phyloP scores from a whole-genome alignment of 192 early-diverging fungal genomes.

The Podochytrium sp. region DNA sequence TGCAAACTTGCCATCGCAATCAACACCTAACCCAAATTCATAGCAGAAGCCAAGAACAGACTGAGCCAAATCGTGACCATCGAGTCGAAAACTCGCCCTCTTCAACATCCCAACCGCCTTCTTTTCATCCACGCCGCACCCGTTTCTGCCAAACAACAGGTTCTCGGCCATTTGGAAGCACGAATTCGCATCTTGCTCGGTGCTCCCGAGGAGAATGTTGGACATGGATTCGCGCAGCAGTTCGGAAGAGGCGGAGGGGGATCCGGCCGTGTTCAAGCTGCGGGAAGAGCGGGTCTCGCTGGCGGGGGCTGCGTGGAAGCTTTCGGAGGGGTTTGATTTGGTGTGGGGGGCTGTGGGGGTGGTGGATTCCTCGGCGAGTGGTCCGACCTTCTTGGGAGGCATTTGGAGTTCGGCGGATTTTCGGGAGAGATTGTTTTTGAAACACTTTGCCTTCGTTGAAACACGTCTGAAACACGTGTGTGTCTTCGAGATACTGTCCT shows the following conservation, averaged over 20 bases:
- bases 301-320: neutral
- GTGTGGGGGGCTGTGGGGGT: neutral
- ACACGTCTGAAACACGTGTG: too few relatives aligned
- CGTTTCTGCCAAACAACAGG: slow-evolving; percentile 3
- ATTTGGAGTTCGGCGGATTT: too few relatives aligned
- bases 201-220: neutral
- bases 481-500: too few relatives aligned
- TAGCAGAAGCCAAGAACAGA: slow-evolving; percentile 79
- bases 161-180: neutral
- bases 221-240: neutral
- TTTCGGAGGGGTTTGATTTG: neutral
- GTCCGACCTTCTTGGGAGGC: too few relatives aligned
- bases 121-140: slow-evolving; percentile 1
- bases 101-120: slow-evolving; percentile 40
- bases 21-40: slow-evolving; percentile 82
- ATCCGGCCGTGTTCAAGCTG: neutral
- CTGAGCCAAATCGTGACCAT: slow-evolving; percentile 42
- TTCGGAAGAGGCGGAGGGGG: neutral
- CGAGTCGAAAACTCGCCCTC: slow-evolving; percentile 44
- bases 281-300: neutral
- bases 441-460: too few relatives aligned
- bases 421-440: too few relatives aligned
- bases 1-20: slow-evolving; percentile 61
- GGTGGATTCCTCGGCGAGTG: too few relatives aligned
- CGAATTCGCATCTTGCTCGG: neutral